A percentile compares a stretch with the other conserved stretches of the same genome.
Evolutionary conservation across 2,329 filamentous ascomycete genomes (phyloP).

Genomic region (Fusarium longipes): DNA sequence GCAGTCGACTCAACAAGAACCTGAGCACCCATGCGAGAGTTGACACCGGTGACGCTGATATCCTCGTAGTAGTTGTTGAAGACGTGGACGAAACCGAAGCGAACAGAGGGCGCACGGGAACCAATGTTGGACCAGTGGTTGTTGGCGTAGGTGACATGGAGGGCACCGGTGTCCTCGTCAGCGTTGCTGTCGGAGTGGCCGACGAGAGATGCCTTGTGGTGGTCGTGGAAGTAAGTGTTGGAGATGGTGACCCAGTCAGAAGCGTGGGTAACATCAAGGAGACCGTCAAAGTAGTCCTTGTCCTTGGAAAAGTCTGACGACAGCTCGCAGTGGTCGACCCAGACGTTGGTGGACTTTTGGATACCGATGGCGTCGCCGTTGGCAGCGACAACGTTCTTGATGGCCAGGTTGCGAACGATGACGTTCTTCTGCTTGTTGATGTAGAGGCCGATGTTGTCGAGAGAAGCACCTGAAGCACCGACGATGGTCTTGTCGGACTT

Average conservation of each 20-base stretch:
- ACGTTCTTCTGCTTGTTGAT: slow-evolving; percentile 67
- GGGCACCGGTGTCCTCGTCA: slow-evolving; percentile 68
- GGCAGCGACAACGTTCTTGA: slow-evolving; percentile 64
- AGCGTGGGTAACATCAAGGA: slow-evolving; percentile 72
- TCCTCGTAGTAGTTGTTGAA: slow-evolving; percentile 65
- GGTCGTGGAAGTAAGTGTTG: slow-evolving; percentile 50
- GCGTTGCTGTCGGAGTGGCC: slow-evolving; percentile 70
- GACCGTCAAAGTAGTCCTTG: slow-evolving; percentile 78
- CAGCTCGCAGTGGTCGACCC: slow-evolving; percentile 76
- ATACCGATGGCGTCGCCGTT: slow-evolving; percentile 71
- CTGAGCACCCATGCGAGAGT: slow-evolving; percentile 67
- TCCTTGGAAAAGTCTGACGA: slow-evolving; percentile 67
- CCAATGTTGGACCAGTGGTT: slow-evolving; percentile 74
- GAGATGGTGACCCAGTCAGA: slow-evolving; percentile 68
- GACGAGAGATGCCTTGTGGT: slow-evolving; percentile 69
- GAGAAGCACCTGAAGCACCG: slow-evolving; percentile 52
- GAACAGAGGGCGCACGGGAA: slow-evolving; percentile 70
- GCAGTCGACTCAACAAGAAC: slow-evolving; percentile 67
- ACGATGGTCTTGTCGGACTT: slow-evolving; percentile 61
- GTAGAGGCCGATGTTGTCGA: slow-evolving; percentile 62
- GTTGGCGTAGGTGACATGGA: slow-evolving; percentile 73
- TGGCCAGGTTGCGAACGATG: slow-evolving; percentile 71
- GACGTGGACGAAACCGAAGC: slow-evolving; percentile 73
- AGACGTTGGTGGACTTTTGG: slow-evolving; percentile 67
- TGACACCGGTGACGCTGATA: slow-evolving; percentile 60